Percentiles rank a stretch among this genome's conserved stretches.
phyloP scores from a whole-genome alignment of 2,329 filamentous ascomycete species.

The Phaeophleospora eucalypticola region DNA sequence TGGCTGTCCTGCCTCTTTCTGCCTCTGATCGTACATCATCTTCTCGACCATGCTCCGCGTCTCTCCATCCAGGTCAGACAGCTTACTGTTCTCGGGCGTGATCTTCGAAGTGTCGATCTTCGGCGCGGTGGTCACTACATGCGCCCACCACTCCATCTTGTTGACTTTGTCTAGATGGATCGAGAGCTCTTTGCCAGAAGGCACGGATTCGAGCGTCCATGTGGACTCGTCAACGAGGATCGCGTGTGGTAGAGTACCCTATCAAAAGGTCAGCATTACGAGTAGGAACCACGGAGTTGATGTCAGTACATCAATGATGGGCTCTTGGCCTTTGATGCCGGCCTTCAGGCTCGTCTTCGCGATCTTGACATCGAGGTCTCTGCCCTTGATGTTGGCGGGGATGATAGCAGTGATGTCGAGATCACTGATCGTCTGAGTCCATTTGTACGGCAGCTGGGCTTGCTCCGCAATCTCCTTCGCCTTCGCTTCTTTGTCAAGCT shows the following conservation, averaged over 20 bases:
- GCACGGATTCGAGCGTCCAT: slow-evolving; percentile 77
- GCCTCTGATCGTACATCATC: slow-evolving; percentile 99
- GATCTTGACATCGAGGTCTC: slow-evolving; percentile 78
- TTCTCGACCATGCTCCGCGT: slow-evolving; percentile 98
- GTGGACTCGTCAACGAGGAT: slow-evolving; percentile 83
- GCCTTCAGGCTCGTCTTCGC: slow-evolving; percentile 74
- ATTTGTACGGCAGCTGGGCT: slow-evolving; percentile 89
- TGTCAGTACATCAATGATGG: slow-evolving; percentile 71
- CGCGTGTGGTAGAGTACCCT: slow-evolving; percentile 81
- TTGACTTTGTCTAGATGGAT: slow-evolving; percentile 93
- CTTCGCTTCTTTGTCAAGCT: slow-evolving; percentile 54
- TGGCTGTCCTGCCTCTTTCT: slow-evolving; percentile 88
- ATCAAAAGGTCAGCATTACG: slow-evolving; percentile 1
- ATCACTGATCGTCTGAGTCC: slow-evolving; percentile 88
- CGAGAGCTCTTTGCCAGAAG: slow-evolving; percentile 67
- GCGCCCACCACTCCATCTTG: slow-evolving; percentile 98
- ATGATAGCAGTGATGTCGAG: slow-evolving; percentile 75
- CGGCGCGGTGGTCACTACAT: slow-evolving; percentile 81
- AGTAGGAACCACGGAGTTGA: no score
- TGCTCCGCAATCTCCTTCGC: slow-evolving; percentile 83
- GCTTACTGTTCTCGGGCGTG: slow-evolving; percentile 83
- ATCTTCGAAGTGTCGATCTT: slow-evolving; percentile 96
- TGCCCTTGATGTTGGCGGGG: slow-evolving; percentile 76
- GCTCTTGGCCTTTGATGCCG: slow-evolving; percentile 81
- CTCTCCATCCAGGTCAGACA: slow-evolving; percentile 90